Conservation (phyloP, 805 yeast species). For the Spathaspora gorwiae region DNA sequence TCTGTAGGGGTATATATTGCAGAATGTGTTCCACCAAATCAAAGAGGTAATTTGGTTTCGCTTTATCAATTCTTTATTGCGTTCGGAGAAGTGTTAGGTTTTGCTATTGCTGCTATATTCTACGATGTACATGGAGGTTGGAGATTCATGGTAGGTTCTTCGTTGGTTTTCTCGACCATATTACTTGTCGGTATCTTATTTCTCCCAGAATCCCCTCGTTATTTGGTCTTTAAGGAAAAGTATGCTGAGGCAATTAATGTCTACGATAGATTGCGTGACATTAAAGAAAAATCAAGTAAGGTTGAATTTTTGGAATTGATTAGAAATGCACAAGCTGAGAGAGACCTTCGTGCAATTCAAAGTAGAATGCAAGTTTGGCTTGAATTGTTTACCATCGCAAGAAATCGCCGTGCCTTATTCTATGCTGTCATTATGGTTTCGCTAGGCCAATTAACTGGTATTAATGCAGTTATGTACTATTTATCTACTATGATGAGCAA, state of each 20-base stretch:
- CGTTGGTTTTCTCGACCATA: slow-evolving; percentile 52
- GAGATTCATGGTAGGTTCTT: slow-evolving; percentile 64
- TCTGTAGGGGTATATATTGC: slow-evolving; percentile 60
- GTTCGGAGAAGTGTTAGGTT: slow-evolving; percentile 62
- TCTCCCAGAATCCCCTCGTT: slow-evolving; percentile 51
- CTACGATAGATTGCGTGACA: slow-evolving; percentile 55
- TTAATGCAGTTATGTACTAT: slow-evolving; percentile 63
- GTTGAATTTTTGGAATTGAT: slow-evolving; percentile 57
- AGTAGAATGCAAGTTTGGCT: slow-evolving; percentile 36
- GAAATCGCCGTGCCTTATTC: slow-evolving; percentile 58
- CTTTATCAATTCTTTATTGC: slow-evolving; percentile 63
- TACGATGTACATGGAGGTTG: slow-evolving; percentile 54
- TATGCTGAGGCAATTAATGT: slow-evolving; percentile 45
- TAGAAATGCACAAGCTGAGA: slow-evolving; percentile 47
- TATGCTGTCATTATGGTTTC: slow-evolving; percentile 55
- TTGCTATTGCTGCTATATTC: slow-evolving; percentile 59
- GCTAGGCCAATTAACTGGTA: slow-evolving; percentile 64
- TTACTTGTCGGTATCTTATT: slow-evolving; percentile 49
- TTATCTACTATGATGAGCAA: slow-evolving; percentile 53
- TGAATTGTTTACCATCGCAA: slow-evolving; percentile 51
- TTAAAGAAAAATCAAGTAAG: slow-evolving; percentile 36
- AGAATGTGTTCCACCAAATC: slow-evolving; percentile 55
- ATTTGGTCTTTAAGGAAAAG: slow-evolving; percentile 35
- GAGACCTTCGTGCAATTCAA: slow-evolving; percentile 32
- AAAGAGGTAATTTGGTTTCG: slow-evolving; percentile 59